Evolutionary conservation across 805 yeast genomes (phyloP), one percentile per base, ranked within the genome.

Genomic region (Saturnispora diversa): DNA sequence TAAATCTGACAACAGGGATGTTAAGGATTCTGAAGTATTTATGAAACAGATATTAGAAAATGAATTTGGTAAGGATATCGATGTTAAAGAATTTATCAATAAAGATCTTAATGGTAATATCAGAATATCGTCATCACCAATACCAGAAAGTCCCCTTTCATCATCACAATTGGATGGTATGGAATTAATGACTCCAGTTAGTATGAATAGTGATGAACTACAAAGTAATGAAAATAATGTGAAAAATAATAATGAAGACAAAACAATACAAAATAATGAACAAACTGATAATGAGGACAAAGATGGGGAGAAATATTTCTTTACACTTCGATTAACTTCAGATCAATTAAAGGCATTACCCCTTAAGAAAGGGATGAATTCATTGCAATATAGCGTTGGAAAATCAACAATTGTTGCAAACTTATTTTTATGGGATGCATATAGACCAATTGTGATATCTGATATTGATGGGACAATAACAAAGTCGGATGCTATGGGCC

Each of bases 401-500:
- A 82, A 77, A 48, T 85, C 97, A 2, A 68, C 78, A 24, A 75
- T 90, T 9, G 67, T 65, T 9, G 77, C 95, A 0, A 76, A 81
- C 49, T 66, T 92, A 40, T 90, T 70, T 54, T 69, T 85, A 30
- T 92, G 98, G 98, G 77, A 78, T 48, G 70, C 80, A 49, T 70
- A 77, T 43, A 79, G 81, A 0, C 97, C 97, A 2, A 83, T 92
- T 31, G 98, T 92, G 6, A 90, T 92, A 20, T 85, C 96, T 7
- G 98, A 92, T 63, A 92, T 92, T 44, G 98, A 92, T 59, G 98
- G 98, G 13, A 92, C 98, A 2, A 92, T 92, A 49, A 92, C 98
- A 13, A 88, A 87, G 60, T 87, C 97, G 1, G 98, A 92, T 64
- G 98, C 98, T 0, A 66, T 92, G 53, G 98, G 98, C 3, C 98